Percentiles rank a stretch among this genome's conserved stretches.
Conservation (phyloP, 2,329 filamentous ascomycete genomes). For the Ramichloridium luteum region DNA sequence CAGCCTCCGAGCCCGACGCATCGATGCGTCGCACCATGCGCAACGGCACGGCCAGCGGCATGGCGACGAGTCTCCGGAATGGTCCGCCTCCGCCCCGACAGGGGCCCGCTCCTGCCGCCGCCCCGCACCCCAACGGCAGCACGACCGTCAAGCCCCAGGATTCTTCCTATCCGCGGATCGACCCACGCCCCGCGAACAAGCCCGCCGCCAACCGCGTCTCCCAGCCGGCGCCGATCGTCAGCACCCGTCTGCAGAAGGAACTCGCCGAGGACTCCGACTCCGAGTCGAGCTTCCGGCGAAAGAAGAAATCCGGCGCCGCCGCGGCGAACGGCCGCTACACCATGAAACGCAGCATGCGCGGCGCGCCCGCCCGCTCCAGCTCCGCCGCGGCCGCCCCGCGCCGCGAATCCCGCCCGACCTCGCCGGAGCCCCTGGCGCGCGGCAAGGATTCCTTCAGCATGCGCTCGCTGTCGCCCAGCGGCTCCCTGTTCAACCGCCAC, state of each 20-base stretch:
- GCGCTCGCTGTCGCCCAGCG: slow-evolving; percentile 56
- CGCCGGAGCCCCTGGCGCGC: slow-evolving; percentile 22
- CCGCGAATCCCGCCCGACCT: slow-evolving; percentile 30
- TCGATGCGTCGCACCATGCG: slow-evolving; percentile 30
- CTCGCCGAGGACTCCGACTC: slow-evolving; percentile 34
- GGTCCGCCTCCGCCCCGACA: slow-evolving; percentile 11
- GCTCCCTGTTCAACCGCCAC: slow-evolving; percentile 36
- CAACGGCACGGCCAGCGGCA: slow-evolving; percentile 16
- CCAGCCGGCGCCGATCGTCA: slow-evolving; percentile 8
- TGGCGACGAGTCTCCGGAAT: slow-evolving; percentile 20
- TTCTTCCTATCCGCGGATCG: slow-evolving; percentile 4
- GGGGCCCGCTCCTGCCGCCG: slow-evolving; percentile 6
- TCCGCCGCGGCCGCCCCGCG: slow-evolving; percentile 21
- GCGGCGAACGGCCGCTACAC: slow-evolving; percentile 39
- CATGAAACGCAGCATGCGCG: slow-evolving; percentile 66
- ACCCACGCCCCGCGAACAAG: slow-evolving; percentile 4
- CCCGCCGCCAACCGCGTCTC: slow-evolving; percentile 4
- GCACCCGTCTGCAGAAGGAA: slow-evolving; percentile 17
- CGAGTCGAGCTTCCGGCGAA: slow-evolving; percentile 72
- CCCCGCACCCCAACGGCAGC: background rate
- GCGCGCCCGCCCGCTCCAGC: slow-evolving; percentile 28
- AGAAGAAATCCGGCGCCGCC: slow-evolving; percentile 39
- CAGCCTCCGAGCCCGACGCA: slow-evolving; percentile 7
- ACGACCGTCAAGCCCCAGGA: slow-evolving; percentile 5
- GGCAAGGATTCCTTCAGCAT: slow-evolving; percentile 41